Evolutionary conservation across 1,284 basidiomycete genomes (phyloP).

Genomic region (Omphalotus olearius): DNA sequence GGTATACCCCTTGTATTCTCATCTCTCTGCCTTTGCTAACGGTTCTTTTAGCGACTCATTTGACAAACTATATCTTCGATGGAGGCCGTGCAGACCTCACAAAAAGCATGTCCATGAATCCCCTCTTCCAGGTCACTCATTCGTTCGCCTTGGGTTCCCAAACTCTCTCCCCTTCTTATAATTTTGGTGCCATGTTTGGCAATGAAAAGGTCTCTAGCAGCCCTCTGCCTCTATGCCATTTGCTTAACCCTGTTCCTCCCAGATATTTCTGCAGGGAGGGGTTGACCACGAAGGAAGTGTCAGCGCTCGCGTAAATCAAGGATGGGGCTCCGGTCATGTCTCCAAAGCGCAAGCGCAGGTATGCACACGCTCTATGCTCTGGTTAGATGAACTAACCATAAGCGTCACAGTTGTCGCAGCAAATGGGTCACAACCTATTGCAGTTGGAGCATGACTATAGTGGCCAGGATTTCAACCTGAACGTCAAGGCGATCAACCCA

Average conservation of each 20-base stretch:
- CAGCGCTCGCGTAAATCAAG: slow-evolving; percentile 87
- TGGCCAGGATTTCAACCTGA: slow-evolving; percentile 86
- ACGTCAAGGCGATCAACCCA: slow-evolving; percentile 92
- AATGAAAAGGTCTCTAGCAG: slow-evolving; percentile 62
- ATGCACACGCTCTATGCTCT: slow-evolving; percentile 21
- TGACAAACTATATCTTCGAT: slow-evolving; percentile 96
- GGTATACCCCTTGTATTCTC: slow-evolving; percentile 35
- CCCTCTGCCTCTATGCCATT: slow-evolving; percentile 15
- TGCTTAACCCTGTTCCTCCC: slow-evolving; percentile 14
- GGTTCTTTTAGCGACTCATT: slow-evolving; percentile 68
- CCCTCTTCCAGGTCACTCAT: slow-evolving; percentile 97
- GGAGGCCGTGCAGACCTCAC: slow-evolving; percentile 94
- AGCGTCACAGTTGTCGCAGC: slow-evolving; percentile 51
- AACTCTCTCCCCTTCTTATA: slow-evolving; percentile 78
- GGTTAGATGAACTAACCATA: slow-evolving; percentile 13
- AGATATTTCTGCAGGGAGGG: slow-evolving; percentile 92
- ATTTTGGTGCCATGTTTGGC: slow-evolving; percentile 93
- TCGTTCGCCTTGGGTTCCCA: slow-evolving; percentile 87
- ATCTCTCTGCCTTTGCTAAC: slow-evolving; percentile 10
- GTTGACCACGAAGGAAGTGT: slow-evolving; percentile 93
- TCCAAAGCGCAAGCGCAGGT: slow-evolving; percentile 93
- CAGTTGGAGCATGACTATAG: slow-evolving; percentile 95
- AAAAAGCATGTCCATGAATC: slow-evolving; percentile 90
- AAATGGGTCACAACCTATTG: slow-evolving; percentile 81
- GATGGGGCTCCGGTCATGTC: slow-evolving; percentile 77